phyloP scores from a whole-genome alignment of 140 eudicot species.

The Bidens hawaiensis region DNA sequence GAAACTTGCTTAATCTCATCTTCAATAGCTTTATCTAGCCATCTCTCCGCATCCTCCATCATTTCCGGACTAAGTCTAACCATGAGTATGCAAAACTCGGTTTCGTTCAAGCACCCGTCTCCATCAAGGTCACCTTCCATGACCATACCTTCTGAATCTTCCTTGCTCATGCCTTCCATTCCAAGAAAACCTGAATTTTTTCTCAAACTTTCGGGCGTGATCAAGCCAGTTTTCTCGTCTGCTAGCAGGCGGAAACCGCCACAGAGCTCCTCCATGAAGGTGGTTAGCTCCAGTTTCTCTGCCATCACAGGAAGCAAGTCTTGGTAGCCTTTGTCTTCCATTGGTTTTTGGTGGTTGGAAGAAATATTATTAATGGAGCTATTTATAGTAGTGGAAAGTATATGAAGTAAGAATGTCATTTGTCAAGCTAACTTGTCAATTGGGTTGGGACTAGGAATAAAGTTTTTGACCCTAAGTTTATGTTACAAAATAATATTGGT shows the following conservation, averaged over 20 bases:
- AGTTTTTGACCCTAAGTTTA: not conserved
- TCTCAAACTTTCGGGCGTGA: conserved; percentile 59
- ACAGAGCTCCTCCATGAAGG: conserved; percentile 68
- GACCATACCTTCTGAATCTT: conserved; percentile 77
- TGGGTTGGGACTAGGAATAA: not conserved
- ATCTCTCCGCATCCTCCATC: conserved; percentile 79
- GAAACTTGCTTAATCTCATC: conserved; percentile 28
- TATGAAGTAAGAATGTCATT: not conserved
- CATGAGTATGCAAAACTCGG: conserved; percentile 82
- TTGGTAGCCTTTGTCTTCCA: conserved; percentile 37
- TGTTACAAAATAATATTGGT: too few relatives aligned
- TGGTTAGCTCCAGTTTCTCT: conserved; percentile 61
- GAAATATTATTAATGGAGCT: not conserved
- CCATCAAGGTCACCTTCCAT: conserved; percentile 79
- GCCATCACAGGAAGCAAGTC: conserved; percentile 91
- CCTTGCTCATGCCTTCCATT: conserved; percentile 62
- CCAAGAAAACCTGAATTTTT: conserved; percentile 63
- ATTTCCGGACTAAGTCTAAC: conserved; percentile 90
- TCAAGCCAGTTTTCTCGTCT: conserved; percentile 49
- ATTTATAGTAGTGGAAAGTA: conserved; percentile 4
- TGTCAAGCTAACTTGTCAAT: not conserved
- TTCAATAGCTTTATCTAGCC: conserved; percentile 74
- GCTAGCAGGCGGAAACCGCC: conserved; percentile 75
- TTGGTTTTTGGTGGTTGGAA: conserved; percentile 12
- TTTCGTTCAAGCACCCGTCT: conserved; percentile 65